A percentile compares a stretch with the other conserved stretches of the same genome.
Evolutionary conservation across 768 basidiomycete genomes (phyloP).

Genomic region (Suillus occidentalis): DNA sequence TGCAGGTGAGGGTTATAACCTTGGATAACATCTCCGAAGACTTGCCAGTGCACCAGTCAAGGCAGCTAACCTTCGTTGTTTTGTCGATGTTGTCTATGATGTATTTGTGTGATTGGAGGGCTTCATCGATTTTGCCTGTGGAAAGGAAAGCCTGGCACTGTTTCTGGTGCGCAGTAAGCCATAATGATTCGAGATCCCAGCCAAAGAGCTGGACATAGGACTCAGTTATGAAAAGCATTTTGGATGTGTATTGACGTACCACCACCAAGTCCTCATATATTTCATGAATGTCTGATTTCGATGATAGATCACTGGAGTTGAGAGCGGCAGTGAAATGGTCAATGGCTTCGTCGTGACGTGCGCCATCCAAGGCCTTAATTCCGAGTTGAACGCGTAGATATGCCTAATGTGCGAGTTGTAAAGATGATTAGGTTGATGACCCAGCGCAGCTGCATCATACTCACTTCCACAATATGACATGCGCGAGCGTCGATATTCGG

Average conservation of each 20-base stretch:
- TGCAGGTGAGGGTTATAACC: not conserved
- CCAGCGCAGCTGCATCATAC: not conserved
- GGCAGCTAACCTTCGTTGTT: not conserved
- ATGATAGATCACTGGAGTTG: too few relatives aligned
- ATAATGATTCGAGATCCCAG: not conserved
- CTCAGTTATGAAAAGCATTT: not conserved
- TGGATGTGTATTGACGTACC: too few relatives aligned
- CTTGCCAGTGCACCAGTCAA: not conserved
- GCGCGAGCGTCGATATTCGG: not conserved
- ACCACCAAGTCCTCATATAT: too few relatives aligned
- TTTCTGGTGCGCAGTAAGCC: not conserved
- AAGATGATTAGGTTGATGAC: not conserved
- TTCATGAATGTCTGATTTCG: not conserved
- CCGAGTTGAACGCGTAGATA: not conserved
- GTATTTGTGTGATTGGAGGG: not conserved
- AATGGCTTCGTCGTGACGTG: too few relatives aligned
- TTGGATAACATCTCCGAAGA: not conserved
- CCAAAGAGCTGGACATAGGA: not conserved
- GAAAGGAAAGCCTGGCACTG: not conserved
- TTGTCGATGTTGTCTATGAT: not conserved
- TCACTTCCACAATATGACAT: not conserved
- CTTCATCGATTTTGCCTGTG: not conserved
- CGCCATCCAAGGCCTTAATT: not conserved
- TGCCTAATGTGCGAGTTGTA: not conserved
- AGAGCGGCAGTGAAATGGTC: too few relatives aligned